phyloP scores from a whole-genome alignment of 192 early-diverging fungal genomes.

The Neocallimastix lanati region DNA sequence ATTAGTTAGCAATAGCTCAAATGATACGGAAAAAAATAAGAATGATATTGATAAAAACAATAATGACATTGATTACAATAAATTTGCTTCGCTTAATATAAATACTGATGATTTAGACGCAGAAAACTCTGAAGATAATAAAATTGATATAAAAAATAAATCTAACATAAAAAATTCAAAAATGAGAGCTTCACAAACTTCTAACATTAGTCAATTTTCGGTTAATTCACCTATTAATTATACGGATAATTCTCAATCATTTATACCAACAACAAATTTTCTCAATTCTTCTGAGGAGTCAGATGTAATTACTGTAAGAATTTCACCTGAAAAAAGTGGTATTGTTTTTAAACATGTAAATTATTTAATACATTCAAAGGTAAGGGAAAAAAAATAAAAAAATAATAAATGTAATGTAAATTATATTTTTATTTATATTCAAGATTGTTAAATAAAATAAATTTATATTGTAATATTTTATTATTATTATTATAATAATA shows the following conservation, averaged over 20 bases:
- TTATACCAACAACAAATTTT: background rate
- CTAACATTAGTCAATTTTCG: background rate
- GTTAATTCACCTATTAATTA: background rate
- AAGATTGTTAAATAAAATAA: too few relatives aligned
- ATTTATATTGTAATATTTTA: too few relatives aligned
- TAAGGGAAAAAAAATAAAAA: constrained; percentile 5
- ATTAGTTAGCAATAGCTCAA: background rate
- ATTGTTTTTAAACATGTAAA: constrained; percentile 69
- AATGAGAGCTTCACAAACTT: background rate
- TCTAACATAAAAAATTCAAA: background rate
- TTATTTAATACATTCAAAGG: constrained; percentile 60
- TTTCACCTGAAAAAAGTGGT: constrained; percentile 36
- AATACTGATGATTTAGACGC: background rate
- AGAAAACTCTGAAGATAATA: background rate
- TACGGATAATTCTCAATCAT: background rate
- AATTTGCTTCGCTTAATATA: background rate
- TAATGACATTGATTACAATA: background rate
- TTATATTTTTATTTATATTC: too few relatives aligned
- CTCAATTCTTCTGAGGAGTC: background rate
- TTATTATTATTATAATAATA: too few relatives aligned
- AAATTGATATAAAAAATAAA: too few relatives aligned
- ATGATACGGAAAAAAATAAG: background rate
- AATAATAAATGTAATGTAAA: too few relatives aligned
- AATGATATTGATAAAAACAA: too few relatives aligned
- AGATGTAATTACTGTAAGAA: constrained; percentile 22